Percentiles rank a stretch among this genome's conserved stretches.
These are phyloP conservation scores for Calamus simplicifolius DNA, from an alignment of 176 grass and related monocot species.

Conservation along the genomic window DNA sequence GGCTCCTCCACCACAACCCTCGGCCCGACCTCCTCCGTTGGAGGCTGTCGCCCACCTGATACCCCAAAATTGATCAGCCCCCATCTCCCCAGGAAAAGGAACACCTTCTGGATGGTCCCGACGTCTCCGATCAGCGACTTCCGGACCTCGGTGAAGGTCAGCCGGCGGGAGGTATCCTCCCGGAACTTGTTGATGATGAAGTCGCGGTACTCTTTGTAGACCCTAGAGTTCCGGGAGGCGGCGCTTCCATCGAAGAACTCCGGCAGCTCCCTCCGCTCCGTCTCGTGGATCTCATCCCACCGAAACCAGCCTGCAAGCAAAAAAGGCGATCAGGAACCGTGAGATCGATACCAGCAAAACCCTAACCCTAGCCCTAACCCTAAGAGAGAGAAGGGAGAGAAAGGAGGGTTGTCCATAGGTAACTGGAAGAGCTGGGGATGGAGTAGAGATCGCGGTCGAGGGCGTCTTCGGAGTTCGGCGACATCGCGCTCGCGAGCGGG, in stretches of 20 bases:
- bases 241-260: slow-evolving; percentile 89
- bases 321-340: neutral
- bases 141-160: slow-evolving; percentile 82
- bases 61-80: slow-evolving; percentile 76
- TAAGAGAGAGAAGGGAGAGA: neutral
- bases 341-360: neutral
- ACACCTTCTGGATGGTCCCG: slow-evolving; percentile 63
- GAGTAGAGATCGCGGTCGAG: slow-evolving; percentile 51
- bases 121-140: slow-evolving; percentile 67
- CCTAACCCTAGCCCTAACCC: slow-evolving; percentile 33
- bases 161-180: slow-evolving; percentile 56
- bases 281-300: slow-evolving; percentile 91
- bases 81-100: slow-evolving; percentile 48
- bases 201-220: slow-evolving; percentile 96
- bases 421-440: slow-evolving; percentile 46
- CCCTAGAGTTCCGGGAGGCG: slow-evolving; percentile 73
- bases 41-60: slow-evolving; percentile 1
- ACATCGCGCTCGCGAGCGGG: no score
- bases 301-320: slow-evolving; percentile 67
- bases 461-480: no score
- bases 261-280: slow-evolving; percentile 54
- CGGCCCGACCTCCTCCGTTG: slow-evolving; percentile 17
- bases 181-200: slow-evolving; percentile 84
- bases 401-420: neutral
- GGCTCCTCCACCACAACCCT: slow-evolving; percentile 57